Evolutionary conservation across 2,329 filamentous ascomycete genomes (phyloP), one percentile per base, ranked within the genome.

Genomic region (Capronia epimyces): DNA sequence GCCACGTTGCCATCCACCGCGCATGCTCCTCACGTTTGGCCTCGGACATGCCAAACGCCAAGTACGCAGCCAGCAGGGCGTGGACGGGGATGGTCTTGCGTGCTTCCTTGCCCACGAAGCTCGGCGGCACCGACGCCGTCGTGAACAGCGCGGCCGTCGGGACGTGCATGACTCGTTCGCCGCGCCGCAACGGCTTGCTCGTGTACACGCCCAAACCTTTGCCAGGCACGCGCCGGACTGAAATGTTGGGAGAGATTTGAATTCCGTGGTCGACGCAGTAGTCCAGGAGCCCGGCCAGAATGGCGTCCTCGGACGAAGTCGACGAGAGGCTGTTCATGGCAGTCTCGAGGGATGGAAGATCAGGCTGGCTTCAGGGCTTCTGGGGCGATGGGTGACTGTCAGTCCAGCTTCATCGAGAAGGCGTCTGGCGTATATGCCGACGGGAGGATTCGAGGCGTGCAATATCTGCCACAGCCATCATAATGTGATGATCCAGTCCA

Each of bases 1-100:
- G 56, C 56, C 56, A 59, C 8, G 56, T 59, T 25, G 50, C 53
- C 45, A 52, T 52, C 56, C 56, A 59, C 2, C 20, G 18, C 21
- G 42, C 27, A 32, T 50, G 44, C 18, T 41, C 25, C 21, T 53
- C 39, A 13, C 18, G 34, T 18, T 41, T 37, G 6, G 45, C 29
- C 8, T 55, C 39, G 10, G 46, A 41, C 18, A 44, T 22, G 12
- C 49, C 52, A 39, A 59, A 57, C 9, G 56, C 49, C 12, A 59
- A 31, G 31, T 54, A 59, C 6, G 53, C 54, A 6, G 53, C 53
- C 15, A 59, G 29, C 22, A 54, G 48, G 7, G 50, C 56, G 29
- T 59, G 53, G n/a, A 55, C 50, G 3, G 53, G 51, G 12, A 59
- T 43, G 5, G 34, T 15, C 21, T 51, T 49, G 31, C 53, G 42